These are phyloP conservation scores for Linaria vulgaris DNA, from an alignment of 257 asterid genomes.

Conservation along the genomic window DNA sequence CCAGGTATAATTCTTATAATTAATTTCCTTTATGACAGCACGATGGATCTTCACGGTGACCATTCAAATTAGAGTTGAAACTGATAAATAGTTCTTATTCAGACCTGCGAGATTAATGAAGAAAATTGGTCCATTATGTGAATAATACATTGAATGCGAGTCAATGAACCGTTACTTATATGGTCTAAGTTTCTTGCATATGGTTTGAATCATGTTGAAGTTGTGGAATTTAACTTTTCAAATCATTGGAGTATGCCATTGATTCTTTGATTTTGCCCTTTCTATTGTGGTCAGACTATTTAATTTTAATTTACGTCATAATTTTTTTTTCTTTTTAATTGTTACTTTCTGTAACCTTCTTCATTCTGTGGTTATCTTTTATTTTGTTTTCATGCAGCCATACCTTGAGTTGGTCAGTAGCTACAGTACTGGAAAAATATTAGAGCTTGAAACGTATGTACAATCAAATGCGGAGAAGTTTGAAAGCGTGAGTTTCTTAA, in stretches of 20 bases:
- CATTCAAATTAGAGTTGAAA: not conserved
- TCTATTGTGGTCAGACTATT: not conserved
- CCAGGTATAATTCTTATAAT: slow-evolving; percentile 51
- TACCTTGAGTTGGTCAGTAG: slow-evolving; percentile 75
- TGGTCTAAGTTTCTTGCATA: not conserved
- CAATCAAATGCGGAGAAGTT: slow-evolving; percentile 68
- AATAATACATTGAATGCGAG: slow-evolving; percentile 5
- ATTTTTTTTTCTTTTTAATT: not conserved
- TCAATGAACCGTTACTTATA: not conserved
- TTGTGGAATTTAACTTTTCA: not conserved
- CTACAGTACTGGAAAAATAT: slow-evolving; percentile 69
- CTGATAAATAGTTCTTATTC: not conserved
- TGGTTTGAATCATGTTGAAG: not conserved
- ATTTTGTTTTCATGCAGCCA: slow-evolving; percentile 48
- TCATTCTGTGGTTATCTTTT: not conserved
- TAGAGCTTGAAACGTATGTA: slow-evolving; percentile 68
- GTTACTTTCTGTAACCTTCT: slow-evolving; percentile 10
- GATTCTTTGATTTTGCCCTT: not conserved
- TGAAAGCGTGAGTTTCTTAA: slow-evolving; percentile 61
- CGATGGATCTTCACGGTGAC: not conserved
- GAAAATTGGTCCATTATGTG: not conserved
- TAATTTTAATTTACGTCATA: not conserved
- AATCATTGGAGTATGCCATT: not conserved
- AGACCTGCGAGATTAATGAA: slow-evolving; percentile 3
- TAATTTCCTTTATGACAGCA: slow-evolving; percentile 14